Percentiles rank a stretch among this genome's conserved stretches.
phyloP scores from a whole-genome alignment of 1,284 basidiomycete species.

The Papiliotrema nemorosa region DNA sequence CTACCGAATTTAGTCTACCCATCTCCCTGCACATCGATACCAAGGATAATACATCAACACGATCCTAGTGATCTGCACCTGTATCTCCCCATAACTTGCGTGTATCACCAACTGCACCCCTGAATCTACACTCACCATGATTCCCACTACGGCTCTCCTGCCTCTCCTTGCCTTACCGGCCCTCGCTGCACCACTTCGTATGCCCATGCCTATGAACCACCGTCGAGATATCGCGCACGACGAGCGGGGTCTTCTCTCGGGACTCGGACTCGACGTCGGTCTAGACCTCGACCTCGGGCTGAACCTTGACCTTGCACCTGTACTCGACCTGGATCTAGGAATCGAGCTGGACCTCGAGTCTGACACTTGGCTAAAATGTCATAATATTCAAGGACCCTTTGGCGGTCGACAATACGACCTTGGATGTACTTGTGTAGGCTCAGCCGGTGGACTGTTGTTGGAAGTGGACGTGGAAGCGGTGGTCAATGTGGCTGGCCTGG shows the following conservation, averaged over 20 bases:
- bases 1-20: too few species aligned
- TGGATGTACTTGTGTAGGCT: slow-evolving; percentile 15
- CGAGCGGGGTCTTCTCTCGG: background rate
- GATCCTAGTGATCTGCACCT: background rate
- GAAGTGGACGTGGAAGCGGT: slow-evolving; percentile 14
- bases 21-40: too few species aligned
- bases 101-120: background rate
- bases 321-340: slow-evolving; percentile 6
- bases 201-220: slow-evolving; percentile 9
- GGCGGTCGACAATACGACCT: slow-evolving; percentile 9
- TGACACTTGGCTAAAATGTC: slow-evolving; percentile 11
- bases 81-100: background rate
- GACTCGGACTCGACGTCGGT: background rate
- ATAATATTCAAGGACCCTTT: slow-evolving; percentile 8
- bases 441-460: slow-evolving; percentile 11
- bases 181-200: slow-evolving; percentile 3
- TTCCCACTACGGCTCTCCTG: slow-evolving; percentile 2
- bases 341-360: slow-evolving; percentile 10
- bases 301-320: background rate
- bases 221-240: background rate
- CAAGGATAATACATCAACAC: too few species aligned
- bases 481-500: slow-evolving; percentile 14
- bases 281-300: background rate
- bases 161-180: slow-evolving; percentile 11
- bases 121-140: background rate